Percentiles rank a stretch among this genome's conserved stretches.
Evolutionary conservation across 78 protist species (phyloP).

Genomic region (Dictyostelium intermedium): DNA sequence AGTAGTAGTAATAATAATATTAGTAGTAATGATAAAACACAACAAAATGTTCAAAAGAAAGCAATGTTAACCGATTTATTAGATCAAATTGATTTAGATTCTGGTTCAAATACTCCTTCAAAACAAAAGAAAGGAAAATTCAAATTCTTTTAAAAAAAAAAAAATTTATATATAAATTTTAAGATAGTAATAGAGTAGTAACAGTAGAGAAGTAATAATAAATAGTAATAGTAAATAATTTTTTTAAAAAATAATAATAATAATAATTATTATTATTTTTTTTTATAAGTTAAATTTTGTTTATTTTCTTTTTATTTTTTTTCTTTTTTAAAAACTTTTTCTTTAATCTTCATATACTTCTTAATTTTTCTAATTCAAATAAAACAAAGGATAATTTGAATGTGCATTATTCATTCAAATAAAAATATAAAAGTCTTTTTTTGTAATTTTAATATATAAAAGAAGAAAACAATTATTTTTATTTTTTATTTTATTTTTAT

Average conservation of each 20-base stretch:
- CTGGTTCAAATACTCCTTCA: conserved; percentile 7
- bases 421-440: background rate
- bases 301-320: too few relatives aligned
- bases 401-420: background rate
- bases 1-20: background rate
- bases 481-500: too few relatives aligned
- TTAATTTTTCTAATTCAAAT: background rate
- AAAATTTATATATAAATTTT: background rate
- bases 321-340: background rate
- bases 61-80: conserved; percentile 58
- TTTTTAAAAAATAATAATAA: background rate
- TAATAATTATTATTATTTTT: background rate
- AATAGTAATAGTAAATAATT: background rate
- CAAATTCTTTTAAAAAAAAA: conserved; percentile 44
- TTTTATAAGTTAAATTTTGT: background rate
- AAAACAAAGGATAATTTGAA: background rate
- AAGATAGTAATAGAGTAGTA: background rate
- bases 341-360: background rate
- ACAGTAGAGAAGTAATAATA: background rate
- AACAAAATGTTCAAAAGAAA: conserved; percentile 8
- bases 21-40: background rate
- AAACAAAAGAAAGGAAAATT: conserved; percentile 56
- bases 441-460: background rate
- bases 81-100: conserved; percentile 68
- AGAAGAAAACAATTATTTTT: background rate